A percentile compares a stretch with the other conserved stretches of the same genome.
Conservation (phyloP, 805 yeast genomes). For the Candida vartiovaarae region DNA sequence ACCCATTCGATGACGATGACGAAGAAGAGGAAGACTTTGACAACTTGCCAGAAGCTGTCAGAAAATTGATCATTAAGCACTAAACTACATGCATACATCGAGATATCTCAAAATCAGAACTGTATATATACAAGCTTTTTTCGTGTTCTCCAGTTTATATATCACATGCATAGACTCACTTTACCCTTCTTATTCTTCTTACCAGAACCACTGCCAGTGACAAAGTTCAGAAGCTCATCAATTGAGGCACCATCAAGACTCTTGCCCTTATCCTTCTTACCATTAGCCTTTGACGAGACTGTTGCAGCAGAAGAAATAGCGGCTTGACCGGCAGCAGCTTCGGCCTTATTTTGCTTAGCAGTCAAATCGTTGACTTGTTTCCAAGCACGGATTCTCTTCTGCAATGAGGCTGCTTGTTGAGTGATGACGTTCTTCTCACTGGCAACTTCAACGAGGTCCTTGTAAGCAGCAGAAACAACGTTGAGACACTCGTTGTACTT, state of each 20-base stretch:
- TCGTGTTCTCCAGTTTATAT: no score
- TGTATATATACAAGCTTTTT: no score
- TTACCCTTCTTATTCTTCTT: constrained; percentile 16
- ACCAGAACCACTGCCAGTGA: constrained; percentile 27
- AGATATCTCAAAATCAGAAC: no score
- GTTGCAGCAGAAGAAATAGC: no score
- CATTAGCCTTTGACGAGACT: not conserved
- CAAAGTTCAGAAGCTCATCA: constrained; percentile 65
- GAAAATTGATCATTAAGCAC: constrained; percentile 18
- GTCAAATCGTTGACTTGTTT: constrained; percentile 39
- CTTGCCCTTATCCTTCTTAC: constrained; percentile 2
- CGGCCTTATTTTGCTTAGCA: constrained; percentile 30
- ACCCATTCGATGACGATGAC: constrained; percentile 20
- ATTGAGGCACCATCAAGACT: constrained; percentile 53
- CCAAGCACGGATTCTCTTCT: constrained; percentile 45
- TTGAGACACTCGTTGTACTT: constrained; percentile 51
- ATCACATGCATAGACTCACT: not conserved
- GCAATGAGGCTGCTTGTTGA: constrained; percentile 61
- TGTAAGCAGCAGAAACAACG: constrained; percentile 48
- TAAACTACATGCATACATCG: not conserved
- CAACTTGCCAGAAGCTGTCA: constrained; percentile 23
- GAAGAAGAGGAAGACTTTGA: constrained; percentile 22
- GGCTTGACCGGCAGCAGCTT: constrained; percentile 14
- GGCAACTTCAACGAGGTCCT: constrained; percentile 45
- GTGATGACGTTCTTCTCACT: constrained; percentile 68